Evolutionary conservation across 2,329 filamentous ascomycete species (phyloP), one percentile per base, ranked within the genome.

Genomic region (Chrysoporthe deuterocubensis): DNA sequence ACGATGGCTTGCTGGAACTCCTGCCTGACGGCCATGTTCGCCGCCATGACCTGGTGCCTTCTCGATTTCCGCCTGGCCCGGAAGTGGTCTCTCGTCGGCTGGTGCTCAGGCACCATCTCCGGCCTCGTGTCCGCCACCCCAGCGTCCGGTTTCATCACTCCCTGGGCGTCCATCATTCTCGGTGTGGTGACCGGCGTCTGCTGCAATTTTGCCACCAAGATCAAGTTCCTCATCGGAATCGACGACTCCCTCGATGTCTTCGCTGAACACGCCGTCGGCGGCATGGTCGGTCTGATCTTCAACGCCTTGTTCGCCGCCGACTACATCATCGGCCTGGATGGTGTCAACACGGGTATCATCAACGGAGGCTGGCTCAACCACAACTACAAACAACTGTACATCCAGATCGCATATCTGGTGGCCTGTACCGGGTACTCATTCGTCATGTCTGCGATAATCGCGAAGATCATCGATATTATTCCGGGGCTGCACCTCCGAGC

Each of bases 1-100:
- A 90, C 92, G 72, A 96, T 97, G 90, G 95, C 96, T 66, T 97
- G 93, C 89, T 99, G 94, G 95, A 98, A 98, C 86, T 93, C 92
- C 69, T 97, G 96, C 83, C 79, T 97, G 76, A 96, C 93, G 48
- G 95, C 93, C 78, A 93, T 94, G 84, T 97, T 97, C 75, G 95
- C 89, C 52, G 91, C 93, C 72, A 92, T 96, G 80, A 92, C 94
- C 65, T 99, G 96, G 96, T 94, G 94, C 75, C 81, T 98, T 60
- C 93, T 98, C 75, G 96, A 99, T 87, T 98, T 90, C 88, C 91
- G 96, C 70, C 89, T 98, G 68, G 94, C 94, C 69, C 90, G 90
- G 81, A 97, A 97, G 84, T 97, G 94, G 94, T 97, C 86, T 54
- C 90, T 91, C 81, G 89, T 91, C 71, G 89, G 89, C 73, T 91